These are phyloP conservation scores for Odontarrhena argentea DNA, from an alignment of 345 rosid genomes.

Conservation along the genomic window DNA sequence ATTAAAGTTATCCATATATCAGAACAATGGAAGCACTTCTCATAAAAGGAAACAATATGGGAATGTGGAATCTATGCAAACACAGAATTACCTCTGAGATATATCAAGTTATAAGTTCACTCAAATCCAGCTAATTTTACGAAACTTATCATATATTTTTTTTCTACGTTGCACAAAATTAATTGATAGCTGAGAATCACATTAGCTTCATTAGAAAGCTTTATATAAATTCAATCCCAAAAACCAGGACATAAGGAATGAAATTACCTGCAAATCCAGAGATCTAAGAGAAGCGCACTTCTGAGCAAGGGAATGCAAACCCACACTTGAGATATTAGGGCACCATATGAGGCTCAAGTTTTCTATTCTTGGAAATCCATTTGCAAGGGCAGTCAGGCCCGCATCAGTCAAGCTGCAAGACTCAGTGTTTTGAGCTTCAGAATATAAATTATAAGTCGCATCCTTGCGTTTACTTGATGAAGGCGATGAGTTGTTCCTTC, in stretches of 20 bases:
- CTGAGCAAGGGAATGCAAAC: constrained; percentile 63
- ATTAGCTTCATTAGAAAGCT: background rate
- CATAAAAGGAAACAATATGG: constrained; percentile 1
- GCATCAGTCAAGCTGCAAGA: constrained; percentile 65
- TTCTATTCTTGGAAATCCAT: constrained; percentile 70
- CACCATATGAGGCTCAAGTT: constrained; percentile 89
- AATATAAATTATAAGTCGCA: constrained; percentile 36
- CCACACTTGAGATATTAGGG: constrained; percentile 67
- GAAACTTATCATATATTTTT: background rate
- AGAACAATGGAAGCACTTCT: background rate
- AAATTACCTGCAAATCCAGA: constrained; percentile 77
- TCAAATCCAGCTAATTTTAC: constrained; percentile 1
- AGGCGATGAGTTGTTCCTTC: constrained; percentile 28
- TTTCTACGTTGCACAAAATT: background rate
- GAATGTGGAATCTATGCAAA: background rate
- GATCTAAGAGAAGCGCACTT: constrained; percentile 64
- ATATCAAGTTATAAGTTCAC: background rate
- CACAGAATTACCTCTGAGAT: background rate
- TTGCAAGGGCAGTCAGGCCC: constrained; percentile 64
- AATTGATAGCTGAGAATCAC: background rate
- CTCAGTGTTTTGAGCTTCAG: constrained; percentile 45
- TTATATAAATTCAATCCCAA: background rate
- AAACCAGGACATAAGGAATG: background rate
- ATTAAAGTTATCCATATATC: constrained; percentile 4
- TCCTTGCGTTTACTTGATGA: constrained; percentile 42